These are phyloP conservation scores for Ramaria sp. DNA, from an alignment of 768 basidiomycete genomes.

Conservation along the genomic window DNA sequence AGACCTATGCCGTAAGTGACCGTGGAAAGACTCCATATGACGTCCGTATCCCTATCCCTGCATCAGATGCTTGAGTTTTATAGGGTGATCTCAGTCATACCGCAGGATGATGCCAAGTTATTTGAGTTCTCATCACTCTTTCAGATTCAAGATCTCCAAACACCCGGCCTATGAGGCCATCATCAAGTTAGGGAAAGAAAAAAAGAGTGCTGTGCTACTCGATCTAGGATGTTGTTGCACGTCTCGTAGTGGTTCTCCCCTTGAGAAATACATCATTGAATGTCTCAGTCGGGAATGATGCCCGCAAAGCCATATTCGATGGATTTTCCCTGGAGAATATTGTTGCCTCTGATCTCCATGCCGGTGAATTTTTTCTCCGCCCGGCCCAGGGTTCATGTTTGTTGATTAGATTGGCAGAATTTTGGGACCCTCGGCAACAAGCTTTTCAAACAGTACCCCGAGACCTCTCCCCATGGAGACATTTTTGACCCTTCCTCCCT, in stretches of 20 bases:
- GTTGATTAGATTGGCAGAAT: slow-evolving; percentile 3
- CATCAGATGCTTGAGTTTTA: slow-evolving; percentile 19
- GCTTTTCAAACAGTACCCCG: slow-evolving; percentile 10
- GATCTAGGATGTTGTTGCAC: slow-evolving; percentile 37
- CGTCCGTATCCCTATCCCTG: slow-evolving; percentile 21
- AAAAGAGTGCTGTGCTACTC: slow-evolving; percentile 26
- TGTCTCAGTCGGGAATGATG: slow-evolving; percentile 10
- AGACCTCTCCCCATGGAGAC: slow-evolving; percentile 10
- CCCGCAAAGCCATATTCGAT: slow-evolving; percentile 10
- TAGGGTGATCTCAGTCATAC: slow-evolving; percentile 12
- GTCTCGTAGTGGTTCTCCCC: not conserved
- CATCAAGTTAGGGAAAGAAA: slow-evolving; percentile 26
- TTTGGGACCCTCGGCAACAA: slow-evolving; percentile 15
- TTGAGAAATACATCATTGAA: slow-evolving; percentile 17
- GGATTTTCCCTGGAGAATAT: slow-evolving; percentile 11
- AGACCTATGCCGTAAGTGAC: slow-evolving; percentile 21
- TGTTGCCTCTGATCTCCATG: slow-evolving; percentile 10
- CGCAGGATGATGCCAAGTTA: no score
- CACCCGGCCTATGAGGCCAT: slow-evolving; percentile 16
- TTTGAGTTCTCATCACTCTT: not conserved
- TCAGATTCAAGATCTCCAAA: slow-evolving; percentile 11
- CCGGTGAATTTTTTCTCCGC: slow-evolving; percentile 2
- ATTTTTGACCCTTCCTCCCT: slow-evolving; percentile 9
- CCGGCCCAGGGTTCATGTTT: no score
- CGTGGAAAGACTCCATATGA: no score